These are phyloP conservation scores for Trichophyton verrucosum DNA, from an alignment of 2,329 filamentous ascomycete genomes.

Conservation along the genomic window DNA sequence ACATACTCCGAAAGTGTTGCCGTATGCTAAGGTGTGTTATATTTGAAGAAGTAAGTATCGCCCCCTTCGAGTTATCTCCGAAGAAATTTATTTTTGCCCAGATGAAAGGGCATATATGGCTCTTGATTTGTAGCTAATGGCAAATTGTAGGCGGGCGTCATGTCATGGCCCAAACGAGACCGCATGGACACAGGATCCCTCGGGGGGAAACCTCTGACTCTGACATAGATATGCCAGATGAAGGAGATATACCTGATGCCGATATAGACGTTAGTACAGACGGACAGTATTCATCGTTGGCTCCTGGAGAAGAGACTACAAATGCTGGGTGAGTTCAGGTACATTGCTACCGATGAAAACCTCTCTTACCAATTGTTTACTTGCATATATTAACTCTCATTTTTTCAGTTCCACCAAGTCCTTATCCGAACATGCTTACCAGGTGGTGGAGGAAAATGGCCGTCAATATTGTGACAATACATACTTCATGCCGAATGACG, in stretches of 20 bases:
- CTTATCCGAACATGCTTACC: slow-evolving; percentile 29
- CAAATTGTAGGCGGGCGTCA: slow-evolving; percentile 3
- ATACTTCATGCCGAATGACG: slow-evolving; percentile 57
- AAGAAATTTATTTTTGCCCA: background rate
- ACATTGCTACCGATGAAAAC: background rate
- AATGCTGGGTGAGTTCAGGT: background rate
- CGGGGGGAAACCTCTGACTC: background rate
- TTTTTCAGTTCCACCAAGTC: slow-evolving; percentile 25
- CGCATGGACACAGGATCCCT: background rate
- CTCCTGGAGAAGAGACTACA: background rate
- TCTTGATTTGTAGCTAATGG: background rate
- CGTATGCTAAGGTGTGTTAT: background rate
- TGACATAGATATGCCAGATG: background rate
- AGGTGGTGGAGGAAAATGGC: slow-evolving; percentile 48
- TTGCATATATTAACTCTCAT: background rate
- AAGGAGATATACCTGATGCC: background rate
- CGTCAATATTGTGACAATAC: slow-evolving; percentile 49
- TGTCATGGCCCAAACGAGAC: slow-evolving; percentile 11
- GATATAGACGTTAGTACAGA: slow-evolving; percentile 1
- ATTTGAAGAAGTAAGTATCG: background rate
- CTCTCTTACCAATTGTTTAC: background rate
- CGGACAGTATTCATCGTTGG: background rate
- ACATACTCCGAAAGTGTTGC: background rate
- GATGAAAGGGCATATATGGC: background rate
- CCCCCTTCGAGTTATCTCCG: background rate